These are phyloP conservation scores for Fraxinus baroniana DNA, from an alignment of 305 asterid genomes.

Conservation along the genomic window DNA sequence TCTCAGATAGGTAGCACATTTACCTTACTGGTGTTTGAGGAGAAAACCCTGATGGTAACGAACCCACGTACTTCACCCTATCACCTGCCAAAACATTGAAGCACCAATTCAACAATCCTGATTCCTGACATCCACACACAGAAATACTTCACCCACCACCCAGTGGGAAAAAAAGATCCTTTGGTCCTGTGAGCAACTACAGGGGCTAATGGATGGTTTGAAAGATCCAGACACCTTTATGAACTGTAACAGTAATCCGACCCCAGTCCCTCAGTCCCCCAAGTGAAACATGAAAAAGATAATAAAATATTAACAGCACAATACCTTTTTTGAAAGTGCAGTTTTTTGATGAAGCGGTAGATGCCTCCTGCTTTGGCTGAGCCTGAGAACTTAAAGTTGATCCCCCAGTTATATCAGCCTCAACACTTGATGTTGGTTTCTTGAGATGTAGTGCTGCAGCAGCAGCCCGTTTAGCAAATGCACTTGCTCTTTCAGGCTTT, in stretches of 20 bases:
- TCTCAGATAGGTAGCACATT: conserved; percentile 17
- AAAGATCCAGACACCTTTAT: neutral
- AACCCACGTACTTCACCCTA: conserved; percentile 74
- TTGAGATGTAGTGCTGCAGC: conserved; percentile 54
- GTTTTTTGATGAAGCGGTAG: conserved; percentile 77
- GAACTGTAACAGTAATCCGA: neutral
- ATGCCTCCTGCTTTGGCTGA: conserved; percentile 86
- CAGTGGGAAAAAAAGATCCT: neutral
- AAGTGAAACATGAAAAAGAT: neutral
- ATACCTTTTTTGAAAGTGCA: conserved; percentile 71
- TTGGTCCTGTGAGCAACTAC: neutral
- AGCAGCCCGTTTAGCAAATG: conserved; percentile 62
- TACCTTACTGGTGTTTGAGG: conserved; percentile 64
- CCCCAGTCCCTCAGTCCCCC: neutral
- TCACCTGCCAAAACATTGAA: conserved; percentile 62
- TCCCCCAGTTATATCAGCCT: conserved; percentile 83
- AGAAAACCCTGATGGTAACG: conserved; percentile 49
- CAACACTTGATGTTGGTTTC: conserved; percentile 81
- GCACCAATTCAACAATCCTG: conserved; percentile 11
- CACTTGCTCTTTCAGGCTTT: conserved; percentile 70
- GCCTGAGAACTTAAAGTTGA: conserved; percentile 64
- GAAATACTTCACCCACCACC: neutral
- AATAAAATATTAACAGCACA: neutral
- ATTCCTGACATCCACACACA: neutral
- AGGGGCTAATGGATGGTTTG: neutral